A percentile compares a stretch with the other conserved stretches of the same genome.
These are phyloP conservation scores for Clarireedia homoeocarpa DNA, from an alignment of 2,329 filamentous ascomycete genomes.

Conservation along the genomic window DNA sequence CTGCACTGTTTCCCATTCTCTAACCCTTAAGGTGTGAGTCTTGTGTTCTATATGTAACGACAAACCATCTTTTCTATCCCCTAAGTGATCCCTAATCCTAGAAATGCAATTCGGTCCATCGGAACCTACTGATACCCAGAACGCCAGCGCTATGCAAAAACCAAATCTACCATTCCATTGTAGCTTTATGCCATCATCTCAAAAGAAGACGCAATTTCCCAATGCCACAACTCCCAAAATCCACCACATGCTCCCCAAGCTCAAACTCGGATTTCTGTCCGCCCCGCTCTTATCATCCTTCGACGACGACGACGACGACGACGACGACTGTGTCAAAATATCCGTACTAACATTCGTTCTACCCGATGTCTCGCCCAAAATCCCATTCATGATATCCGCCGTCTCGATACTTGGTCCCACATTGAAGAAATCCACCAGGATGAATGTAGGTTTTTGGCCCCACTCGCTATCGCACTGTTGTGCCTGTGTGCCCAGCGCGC, in stretches of 20 bases:
- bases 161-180: not conserved
- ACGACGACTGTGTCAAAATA: slow-evolving; percentile 12
- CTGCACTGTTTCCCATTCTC: no score
- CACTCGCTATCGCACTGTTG: slow-evolving; percentile 49
- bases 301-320: not conserved
- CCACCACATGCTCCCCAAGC: not conserved
- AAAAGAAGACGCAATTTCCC: not conserved
- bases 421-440: slow-evolving; percentile 76
- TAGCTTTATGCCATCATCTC: not conserved
- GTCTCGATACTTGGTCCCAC: slow-evolving; percentile 61
- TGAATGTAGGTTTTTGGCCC: slow-evolving; percentile 58
- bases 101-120: no score
- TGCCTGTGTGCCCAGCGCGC: slow-evolving; percentile 48
- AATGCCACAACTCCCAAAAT: not conserved
- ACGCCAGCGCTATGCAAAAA: not conserved
- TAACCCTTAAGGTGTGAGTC: no score
- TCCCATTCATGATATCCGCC: slow-evolving; percentile 59
- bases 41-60: no score
- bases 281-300: not conserved
- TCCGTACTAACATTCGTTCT: slow-evolving; percentile 20
- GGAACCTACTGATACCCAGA: not conserved
- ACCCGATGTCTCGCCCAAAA: slow-evolving; percentile 28
- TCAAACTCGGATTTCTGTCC: not conserved
- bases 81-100: no score
- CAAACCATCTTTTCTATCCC: no score